A percentile compares a stretch with the other conserved stretches of the same genome.
phyloP scores from a whole-genome alignment of 495 filamentous ascomycete species.

The Lasiosphaeriaceae sp. region DNA sequence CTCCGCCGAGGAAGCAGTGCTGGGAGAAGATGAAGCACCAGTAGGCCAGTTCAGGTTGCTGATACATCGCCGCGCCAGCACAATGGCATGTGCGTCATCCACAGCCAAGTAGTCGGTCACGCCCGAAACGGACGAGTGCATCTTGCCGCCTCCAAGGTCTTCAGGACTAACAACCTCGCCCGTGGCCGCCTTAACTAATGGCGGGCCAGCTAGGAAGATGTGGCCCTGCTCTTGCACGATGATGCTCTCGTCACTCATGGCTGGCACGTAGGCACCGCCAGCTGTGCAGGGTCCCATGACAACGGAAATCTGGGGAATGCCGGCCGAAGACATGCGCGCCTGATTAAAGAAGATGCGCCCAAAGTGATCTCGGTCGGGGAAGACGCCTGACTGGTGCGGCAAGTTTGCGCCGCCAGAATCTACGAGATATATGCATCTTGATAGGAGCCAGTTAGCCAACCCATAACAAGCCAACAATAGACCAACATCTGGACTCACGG shows the following conservation, averaged over 20 bases:
- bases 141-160: constrained; percentile 86
- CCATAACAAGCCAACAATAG: not conserved
- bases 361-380: constrained; percentile 93
- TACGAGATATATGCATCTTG: constrained; percentile 86
- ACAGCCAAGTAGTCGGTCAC: constrained; percentile 96
- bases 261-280: constrained; percentile 92
- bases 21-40: constrained; percentile 13
- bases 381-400: constrained; percentile 93
- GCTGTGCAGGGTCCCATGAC: constrained; percentile 99
- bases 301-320: constrained; percentile 90
- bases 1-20: constrained; percentile 44
- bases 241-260: constrained; percentile 96
- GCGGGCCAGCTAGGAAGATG: constrained; percentile 94
- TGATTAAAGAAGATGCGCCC: constrained; percentile 99
- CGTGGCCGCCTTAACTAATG: constrained; percentile 93
- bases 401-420: constrained; percentile 96
- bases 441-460: constrained; percentile 3
- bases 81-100: constrained; percentile 88
- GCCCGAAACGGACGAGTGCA: constrained; percentile 88
- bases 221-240: constrained; percentile 94
- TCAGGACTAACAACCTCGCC: constrained; percentile 91
- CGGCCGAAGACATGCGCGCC: constrained; percentile 79
- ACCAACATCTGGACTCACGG: constrained; percentile 39
- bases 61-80: constrained; percentile 78
- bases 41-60: constrained; percentile 82